Base-by-base conservation (phyloP, 1,139 yeast species). In the Scheffersomyces cryptocercus region DNA sequence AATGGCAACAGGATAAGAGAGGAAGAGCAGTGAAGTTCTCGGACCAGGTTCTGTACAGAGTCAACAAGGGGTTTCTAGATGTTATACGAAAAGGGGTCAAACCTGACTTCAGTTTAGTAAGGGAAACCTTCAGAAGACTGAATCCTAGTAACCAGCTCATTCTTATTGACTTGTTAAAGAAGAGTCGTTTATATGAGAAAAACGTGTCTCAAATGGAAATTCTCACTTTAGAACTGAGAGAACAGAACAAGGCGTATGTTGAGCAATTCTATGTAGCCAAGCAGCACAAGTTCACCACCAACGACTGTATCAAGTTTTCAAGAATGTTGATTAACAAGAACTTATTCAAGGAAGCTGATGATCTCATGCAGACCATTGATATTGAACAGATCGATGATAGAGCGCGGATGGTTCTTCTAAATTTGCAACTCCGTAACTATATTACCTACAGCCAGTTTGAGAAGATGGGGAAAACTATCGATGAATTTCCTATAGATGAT, bases 1-100 rank as follows among this genome's bases (percentile, higher is more conserved):
- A 44, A 12, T 55, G 55, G 54, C 46, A 47, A 10, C 48, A 48
- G 10, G 51, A 56, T 36, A 46, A 39, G n/a, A 41, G 44, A 26
- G 61, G 61, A 10, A 48, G 46, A 9, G 48, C 44, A 11, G 30
- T 43, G 3, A 46, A 48, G 34, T 56, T 50, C 33, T 43, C 50
- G 13, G 55, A 51, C 8, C 77, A 73, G 43, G 54, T 68, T 1
- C 60, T 60, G 28, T 71, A 64, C 48, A 51, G 78, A 32, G 52
- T 70, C 31, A 57, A 60, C 15, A 54, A 58, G 37, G 79, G 78
- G 8, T 68, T 73, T 41, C 51, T 52, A 8, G 72, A 65, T 14
- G 46, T 73, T 8, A 42, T 70, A 30, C 51, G 62, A 14, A 59
- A 58, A 41, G 78, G 77, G 0, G 62, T 72, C 4, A 55, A 59